phyloP scores from a whole-genome alignment of 495 filamentous ascomycete genomes.

The Cairneyella variabilis region DNA sequence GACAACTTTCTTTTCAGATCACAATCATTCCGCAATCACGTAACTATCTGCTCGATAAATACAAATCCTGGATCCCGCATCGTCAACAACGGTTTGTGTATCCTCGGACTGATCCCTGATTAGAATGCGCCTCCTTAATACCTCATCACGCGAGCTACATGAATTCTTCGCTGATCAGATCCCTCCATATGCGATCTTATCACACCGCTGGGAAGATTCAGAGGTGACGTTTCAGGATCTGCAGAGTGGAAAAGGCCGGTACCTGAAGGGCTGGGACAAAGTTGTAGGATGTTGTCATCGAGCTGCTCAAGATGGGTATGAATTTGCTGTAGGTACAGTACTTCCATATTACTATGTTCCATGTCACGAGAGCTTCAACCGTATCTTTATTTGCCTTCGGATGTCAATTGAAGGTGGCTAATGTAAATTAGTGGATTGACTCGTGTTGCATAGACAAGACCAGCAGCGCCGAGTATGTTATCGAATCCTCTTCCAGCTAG shows the following conservation, averaged over 20 bases:
- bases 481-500: too few relatives aligned
- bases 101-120: too few relatives aligned
- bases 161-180: slow-evolving; percentile 3
- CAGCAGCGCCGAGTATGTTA: slow-evolving; percentile 30
- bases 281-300: not conserved
- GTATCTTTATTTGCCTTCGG: too few relatives aligned
- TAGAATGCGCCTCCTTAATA: not conserved
- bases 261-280: not conserved
- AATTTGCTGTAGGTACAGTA: too few relatives aligned
- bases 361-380: too few relatives aligned
- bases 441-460: slow-evolving; percentile 23
- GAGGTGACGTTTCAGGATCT: slow-evolving; percentile 2
- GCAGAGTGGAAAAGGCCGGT: not conserved
- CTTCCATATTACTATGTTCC: too few relatives aligned
- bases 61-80: too few relatives aligned
- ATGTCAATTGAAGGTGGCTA: slow-evolving; percentile 18
- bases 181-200: slow-evolving; percentile 21
- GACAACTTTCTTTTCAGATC: too few relatives aligned
- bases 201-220: slow-evolving; percentile 17
- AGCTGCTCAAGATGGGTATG: too few relatives aligned
- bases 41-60: too few relatives aligned
- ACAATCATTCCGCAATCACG: too few relatives aligned
- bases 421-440: slow-evolving; percentile 21
- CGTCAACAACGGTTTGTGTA: not conserved
- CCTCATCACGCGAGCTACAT: not conserved